Evolutionary conservation across 2,329 filamentous ascomycete genomes (phyloP).

Genomic region (Pyricularia pennisetigena): DNA sequence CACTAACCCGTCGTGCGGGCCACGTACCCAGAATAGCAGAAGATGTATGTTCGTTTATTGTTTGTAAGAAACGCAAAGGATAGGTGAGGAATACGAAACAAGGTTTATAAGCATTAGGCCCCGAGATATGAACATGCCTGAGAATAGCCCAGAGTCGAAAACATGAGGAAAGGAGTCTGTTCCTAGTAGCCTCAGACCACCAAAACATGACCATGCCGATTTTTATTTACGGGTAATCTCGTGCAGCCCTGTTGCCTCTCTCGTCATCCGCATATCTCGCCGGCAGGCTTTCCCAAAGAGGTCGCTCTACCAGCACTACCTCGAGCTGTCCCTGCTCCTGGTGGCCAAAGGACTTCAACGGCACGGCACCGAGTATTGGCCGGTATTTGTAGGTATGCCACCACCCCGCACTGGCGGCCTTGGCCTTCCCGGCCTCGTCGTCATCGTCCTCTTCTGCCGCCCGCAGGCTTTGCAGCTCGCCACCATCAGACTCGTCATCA

Average conservation of each 20-base stretch:
- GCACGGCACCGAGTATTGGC: constrained; percentile 70
- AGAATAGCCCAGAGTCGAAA: not conserved
- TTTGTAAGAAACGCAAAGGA: not conserved
- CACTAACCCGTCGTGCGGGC: not conserved
- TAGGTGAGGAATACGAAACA: not conserved
- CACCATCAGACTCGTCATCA: constrained; percentile 15
- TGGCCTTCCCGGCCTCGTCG: not conserved
- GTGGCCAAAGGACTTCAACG: constrained; percentile 20
- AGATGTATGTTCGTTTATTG: not conserved
- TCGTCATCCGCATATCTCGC: constrained; percentile 56
- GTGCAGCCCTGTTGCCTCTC: constrained; percentile 27
- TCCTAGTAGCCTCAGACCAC: not conserved
- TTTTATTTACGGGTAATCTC: not conserved
- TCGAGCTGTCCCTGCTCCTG: constrained; percentile 41
- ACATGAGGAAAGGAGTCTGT: not conserved
- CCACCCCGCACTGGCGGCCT: constrained; percentile 20
- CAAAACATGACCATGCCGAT: not conserved
- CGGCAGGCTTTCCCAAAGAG: constrained; percentile 70
- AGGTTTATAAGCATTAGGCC: not conserved
- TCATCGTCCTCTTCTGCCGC: constrained; percentile 26
- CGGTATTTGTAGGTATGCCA: constrained; percentile 93
- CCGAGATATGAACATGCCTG: not conserved
- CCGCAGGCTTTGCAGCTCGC: constrained; percentile 18
- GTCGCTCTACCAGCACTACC: constrained; percentile 81
- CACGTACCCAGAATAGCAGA: not conserved